Conservation (phyloP, 2,329 filamentous ascomycete species). For the Oidium heveae region DNA sequence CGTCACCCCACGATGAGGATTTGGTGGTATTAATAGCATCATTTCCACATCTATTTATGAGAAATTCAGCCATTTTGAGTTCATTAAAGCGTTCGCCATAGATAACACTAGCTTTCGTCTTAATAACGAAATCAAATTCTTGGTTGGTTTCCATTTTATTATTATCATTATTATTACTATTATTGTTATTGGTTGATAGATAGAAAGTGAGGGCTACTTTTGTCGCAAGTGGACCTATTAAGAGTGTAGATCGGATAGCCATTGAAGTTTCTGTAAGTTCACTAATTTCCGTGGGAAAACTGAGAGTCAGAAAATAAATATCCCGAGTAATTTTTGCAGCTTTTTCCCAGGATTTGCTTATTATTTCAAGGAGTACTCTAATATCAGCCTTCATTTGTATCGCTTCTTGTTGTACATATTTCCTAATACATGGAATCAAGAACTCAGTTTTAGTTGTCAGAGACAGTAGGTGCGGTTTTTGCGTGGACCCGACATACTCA, state of each 20-base stretch:
- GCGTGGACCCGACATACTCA: conserved; percentile 38
- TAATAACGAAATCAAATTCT: conserved; percentile 13
- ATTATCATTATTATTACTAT: conserved; percentile 18
- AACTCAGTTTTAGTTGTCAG: conserved; percentile 45
- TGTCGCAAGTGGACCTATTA: conserved; percentile 39
- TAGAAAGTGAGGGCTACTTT: conserved; percentile 39
- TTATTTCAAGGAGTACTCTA: conserved; percentile 28
- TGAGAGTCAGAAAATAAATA: conserved; percentile 33
- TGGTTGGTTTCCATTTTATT: conserved; percentile 21
- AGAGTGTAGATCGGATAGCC: conserved; percentile 31
- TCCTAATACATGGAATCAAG: conserved; percentile 25
- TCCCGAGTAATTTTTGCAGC: conserved; percentile 33
- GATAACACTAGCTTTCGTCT: conserved; percentile 32
- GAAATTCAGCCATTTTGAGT: conserved; percentile 47
- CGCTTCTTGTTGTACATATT: conserved; percentile 43
- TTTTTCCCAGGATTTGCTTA: conserved; percentile 40
- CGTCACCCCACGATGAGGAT: conserved; percentile 25
- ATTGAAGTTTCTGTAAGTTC: conserved; percentile 41
- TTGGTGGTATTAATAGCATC: conserved; percentile 14
- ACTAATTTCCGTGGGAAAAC: conserved; percentile 36
- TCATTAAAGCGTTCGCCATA: conserved; percentile 62
- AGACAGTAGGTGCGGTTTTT: conserved; percentile 26
- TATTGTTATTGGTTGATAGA: conserved; percentile 19
- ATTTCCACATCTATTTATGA: conserved; percentile 25
- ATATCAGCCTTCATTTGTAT: conserved; percentile 31